Conservation (phyloP, 1,139 yeast species). For the Keqinozyma sinolaborantium region DNA sequence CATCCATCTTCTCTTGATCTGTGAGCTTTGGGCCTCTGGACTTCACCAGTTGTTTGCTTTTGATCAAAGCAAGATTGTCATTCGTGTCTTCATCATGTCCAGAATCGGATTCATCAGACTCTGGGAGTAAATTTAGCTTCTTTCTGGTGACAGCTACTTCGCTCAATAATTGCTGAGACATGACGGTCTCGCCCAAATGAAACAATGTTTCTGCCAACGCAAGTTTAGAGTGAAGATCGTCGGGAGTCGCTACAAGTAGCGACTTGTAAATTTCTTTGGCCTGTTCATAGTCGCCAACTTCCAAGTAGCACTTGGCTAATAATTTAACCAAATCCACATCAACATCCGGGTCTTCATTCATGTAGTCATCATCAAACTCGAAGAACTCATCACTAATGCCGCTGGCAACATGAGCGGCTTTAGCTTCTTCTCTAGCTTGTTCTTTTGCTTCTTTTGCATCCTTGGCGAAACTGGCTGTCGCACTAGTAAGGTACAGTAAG, state of each 20-base stretch:
- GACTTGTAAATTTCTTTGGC: slow-evolving; percentile 66
- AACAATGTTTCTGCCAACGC: slow-evolving; percentile 81
- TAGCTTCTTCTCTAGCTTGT: background rate
- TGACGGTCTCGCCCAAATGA: slow-evolving; percentile 62
- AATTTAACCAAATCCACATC: slow-evolving; percentile 45
- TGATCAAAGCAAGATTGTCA: slow-evolving; percentile 18
- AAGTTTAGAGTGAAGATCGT: slow-evolving; percentile 68
- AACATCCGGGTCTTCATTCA: background rate
- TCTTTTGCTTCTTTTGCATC: slow-evolving; percentile 25
- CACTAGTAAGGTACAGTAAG: slow-evolving; percentile 54
- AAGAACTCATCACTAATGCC: slow-evolving; percentile 11
- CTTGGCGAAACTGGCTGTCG: slow-evolving; percentile 38
- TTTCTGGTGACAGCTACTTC: slow-evolving; percentile 37
- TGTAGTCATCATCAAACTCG: slow-evolving; percentile 28
- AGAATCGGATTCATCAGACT: slow-evolving; percentile 10
- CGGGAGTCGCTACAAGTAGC: slow-evolving; percentile 56
- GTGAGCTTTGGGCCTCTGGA: slow-evolving; percentile 32
- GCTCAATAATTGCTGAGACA: slow-evolving; percentile 55
- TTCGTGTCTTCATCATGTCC: slow-evolving; percentile 9
- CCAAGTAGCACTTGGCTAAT: slow-evolving; percentile 76
- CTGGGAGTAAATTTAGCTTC: slow-evolving; percentile 2
- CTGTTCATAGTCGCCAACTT: slow-evolving; percentile 61
- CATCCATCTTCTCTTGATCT: slow-evolving; percentile 53
- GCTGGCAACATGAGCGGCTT: background rate
- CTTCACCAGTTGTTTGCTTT: slow-evolving; percentile 17